Conservation (phyloP, 2,329 filamentous ascomycete genomes). For the Parafenestella ontariensis region DNA sequence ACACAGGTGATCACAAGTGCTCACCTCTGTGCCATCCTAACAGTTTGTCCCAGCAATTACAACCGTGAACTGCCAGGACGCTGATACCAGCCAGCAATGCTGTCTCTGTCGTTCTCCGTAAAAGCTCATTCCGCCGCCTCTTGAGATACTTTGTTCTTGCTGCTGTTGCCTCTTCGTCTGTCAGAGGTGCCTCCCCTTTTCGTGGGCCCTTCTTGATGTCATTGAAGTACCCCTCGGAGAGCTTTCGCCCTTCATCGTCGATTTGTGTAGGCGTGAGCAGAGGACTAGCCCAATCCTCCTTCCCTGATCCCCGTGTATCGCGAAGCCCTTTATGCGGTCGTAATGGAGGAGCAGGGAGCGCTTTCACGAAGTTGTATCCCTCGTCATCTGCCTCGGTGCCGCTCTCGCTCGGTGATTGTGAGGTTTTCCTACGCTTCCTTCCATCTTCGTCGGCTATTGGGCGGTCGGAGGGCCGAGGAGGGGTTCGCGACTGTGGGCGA, state of each 20-base stretch:
- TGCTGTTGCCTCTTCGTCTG: constrained; percentile 46
- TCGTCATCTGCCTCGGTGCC: constrained; percentile 97
- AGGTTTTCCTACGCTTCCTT: constrained; percentile 36
- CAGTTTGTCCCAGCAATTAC: constrained; percentile 42
- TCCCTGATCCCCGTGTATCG: constrained; percentile 52
- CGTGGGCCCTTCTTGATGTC: constrained; percentile 22
- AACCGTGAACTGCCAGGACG: constrained; percentile 53
- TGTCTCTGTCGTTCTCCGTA: constrained; percentile 66
- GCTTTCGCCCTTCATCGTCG: constrained; percentile 54
- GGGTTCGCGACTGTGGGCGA: constrained; percentile 19
- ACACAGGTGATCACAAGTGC: background rate
- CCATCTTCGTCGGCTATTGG: constrained; percentile 36
- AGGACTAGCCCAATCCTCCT: constrained; percentile 46
- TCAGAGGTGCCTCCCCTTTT: constrained; percentile 26
- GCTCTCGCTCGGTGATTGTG: constrained; percentile 73
- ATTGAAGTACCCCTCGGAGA: constrained; percentile 49
- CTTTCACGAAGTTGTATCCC: constrained; percentile 75
- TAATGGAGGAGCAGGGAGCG: constrained; percentile 78
- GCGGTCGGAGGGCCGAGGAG: constrained; percentile 20
- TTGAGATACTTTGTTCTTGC: constrained; percentile 75
- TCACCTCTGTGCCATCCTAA: constrained; percentile 52
- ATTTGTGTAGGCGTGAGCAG: constrained; percentile 57
- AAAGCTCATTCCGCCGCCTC: constrained; percentile 88
- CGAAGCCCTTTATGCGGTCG: constrained; percentile 80
- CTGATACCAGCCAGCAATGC: constrained; percentile 62